Conservation (phyloP, 1,139 yeast species). For the Entelexis paramagnoliae region DNA sequence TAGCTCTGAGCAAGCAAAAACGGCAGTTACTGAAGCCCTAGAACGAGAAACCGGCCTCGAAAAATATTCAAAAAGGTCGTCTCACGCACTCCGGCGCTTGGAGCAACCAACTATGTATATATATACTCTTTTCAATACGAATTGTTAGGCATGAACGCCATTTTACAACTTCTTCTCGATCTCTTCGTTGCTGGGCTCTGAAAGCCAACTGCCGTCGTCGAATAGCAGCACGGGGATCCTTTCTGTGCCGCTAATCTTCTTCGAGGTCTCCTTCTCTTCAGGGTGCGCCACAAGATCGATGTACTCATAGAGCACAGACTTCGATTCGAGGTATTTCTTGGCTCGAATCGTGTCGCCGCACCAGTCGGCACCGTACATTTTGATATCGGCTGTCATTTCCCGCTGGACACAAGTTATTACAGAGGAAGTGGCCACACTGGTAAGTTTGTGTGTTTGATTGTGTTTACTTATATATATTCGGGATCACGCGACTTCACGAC, state of each 20-base stretch:
- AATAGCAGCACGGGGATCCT: slow-evolving; percentile 23
- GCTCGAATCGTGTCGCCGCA: slow-evolving; percentile 25
- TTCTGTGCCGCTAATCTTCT: slow-evolving; percentile 19
- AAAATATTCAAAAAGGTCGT: neutral
- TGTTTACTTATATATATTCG: neutral
- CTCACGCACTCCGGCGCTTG: neutral
- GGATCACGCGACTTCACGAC: slow-evolving; percentile 1
- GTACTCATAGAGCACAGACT: slow-evolving; percentile 19
- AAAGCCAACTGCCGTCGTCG: slow-evolving; percentile 19
- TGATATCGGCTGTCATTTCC: slow-evolving; percentile 6
- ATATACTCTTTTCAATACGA: neutral
- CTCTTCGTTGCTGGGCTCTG: slow-evolving; percentile 24
- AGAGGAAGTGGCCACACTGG: neutral
- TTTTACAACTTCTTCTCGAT: slow-evolving; percentile 11
- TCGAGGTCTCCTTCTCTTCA: slow-evolving; percentile 19
- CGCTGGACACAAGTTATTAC: no score
- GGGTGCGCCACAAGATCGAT: slow-evolving; percentile 23
- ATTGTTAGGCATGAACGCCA: no score
- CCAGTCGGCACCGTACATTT: slow-evolving; percentile 25
- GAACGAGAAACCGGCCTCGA: neutral
- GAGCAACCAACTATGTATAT: neutral
- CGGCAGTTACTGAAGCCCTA: slow-evolving; percentile 22
- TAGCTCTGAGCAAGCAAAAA: slow-evolving; percentile 49
- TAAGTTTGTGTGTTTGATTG: no score
- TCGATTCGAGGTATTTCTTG: slow-evolving; percentile 16